phyloP scores from a whole-genome alignment of 495 filamentous ascomycete species.

The Penicillium mononematosum region DNA sequence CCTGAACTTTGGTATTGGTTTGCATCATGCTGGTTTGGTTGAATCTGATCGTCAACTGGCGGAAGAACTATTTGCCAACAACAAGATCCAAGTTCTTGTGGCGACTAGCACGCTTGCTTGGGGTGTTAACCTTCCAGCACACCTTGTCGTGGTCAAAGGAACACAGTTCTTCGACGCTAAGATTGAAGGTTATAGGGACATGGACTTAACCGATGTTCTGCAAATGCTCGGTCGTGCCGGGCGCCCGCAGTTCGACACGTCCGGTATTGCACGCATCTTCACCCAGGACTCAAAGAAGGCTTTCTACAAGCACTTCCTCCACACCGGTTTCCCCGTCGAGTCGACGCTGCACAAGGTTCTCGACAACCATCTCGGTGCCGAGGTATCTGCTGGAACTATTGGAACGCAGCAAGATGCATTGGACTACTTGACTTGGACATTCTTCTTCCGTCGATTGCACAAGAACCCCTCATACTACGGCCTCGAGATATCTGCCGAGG shows the following conservation, averaged over 20 bases:
- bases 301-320: conserved; percentile 99
- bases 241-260: conserved; percentile 92
- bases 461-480: conserved; percentile 99
- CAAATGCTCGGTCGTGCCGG: conserved; percentile 98
- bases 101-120: conserved; percentile 97
- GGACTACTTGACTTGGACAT: conserved; percentile 98
- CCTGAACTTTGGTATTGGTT: conserved; percentile 90
- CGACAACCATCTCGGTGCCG: conserved; percentile 94
- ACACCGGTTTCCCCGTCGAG: conserved; percentile 97
- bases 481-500: conserved; percentile 87
- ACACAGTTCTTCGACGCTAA: conserved; percentile 99
- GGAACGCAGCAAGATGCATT: conserved; percentile 92
- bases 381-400: conserved; percentile 91
- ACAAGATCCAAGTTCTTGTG: conserved; percentile 95
- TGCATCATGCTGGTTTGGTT: conserved; percentile 95
- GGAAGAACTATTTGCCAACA: conserved; percentile 93
- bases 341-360: conserved; percentile 93
- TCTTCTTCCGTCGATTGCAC: conserved; percentile 95
- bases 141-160: conserved; percentile 96
- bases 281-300: conserved; percentile 97
- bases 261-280: conserved; percentile 93
- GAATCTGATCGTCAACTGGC: conserved; percentile 88
- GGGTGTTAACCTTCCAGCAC: conserved; percentile 97
- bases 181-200: conserved; percentile 95
- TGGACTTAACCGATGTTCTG: conserved; percentile 97